Evolutionary conservation across 495 filamentous ascomycete species (phyloP).

Genomic region (Rhizodiscina lignyota): DNA sequence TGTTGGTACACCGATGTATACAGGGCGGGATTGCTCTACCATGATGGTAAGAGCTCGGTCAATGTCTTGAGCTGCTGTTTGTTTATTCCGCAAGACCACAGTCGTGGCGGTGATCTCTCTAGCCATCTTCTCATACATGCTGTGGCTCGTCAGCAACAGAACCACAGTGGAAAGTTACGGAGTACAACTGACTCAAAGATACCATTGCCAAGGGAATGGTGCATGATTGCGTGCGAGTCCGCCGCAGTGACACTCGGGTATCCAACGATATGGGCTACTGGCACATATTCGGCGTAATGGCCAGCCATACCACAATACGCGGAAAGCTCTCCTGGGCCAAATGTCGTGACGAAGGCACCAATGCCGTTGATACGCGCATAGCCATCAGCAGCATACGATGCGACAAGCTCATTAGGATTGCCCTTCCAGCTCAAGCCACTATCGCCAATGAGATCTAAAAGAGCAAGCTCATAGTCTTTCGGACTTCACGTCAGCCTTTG

Average conservation of each 20-base stretch:
- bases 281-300: slow-evolving; percentile 23
- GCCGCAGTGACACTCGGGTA: slow-evolving; percentile 23
- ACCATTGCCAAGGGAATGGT: slow-evolving; percentile 11
- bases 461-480: slow-evolving; percentile 15
- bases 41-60: slow-evolving; percentile 23
- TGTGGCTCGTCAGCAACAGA: slow-evolving; percentile 5
- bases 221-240: slow-evolving; percentile 7
- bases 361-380: slow-evolving; percentile 13
- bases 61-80: slow-evolving; percentile 23
- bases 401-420: slow-evolving; percentile 15
- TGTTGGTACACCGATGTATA: slow-evolving; percentile 17
- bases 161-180: neutral
- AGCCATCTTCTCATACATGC: slow-evolving; percentile 25
- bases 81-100: slow-evolving; percentile 18
- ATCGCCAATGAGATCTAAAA: slow-evolving; percentile 13
- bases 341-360: slow-evolving; percentile 11
- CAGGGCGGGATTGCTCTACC: slow-evolving; percentile 7
- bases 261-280: slow-evolving; percentile 49
- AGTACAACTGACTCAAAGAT: slow-evolving; percentile 16
- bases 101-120: slow-evolving; percentile 17
- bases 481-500: too few relatives aligned
- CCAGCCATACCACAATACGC: slow-evolving; percentile 13
- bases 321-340: slow-evolving; percentile 6
- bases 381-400: slow-evolving; percentile 15
- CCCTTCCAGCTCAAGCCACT: slow-evolving; percentile 9